A percentile compares a stretch with the other conserved stretches of the same genome.
Conservation (phyloP, 306 rosid species). For the cucumber (Cucumis sativus) region DNA sequence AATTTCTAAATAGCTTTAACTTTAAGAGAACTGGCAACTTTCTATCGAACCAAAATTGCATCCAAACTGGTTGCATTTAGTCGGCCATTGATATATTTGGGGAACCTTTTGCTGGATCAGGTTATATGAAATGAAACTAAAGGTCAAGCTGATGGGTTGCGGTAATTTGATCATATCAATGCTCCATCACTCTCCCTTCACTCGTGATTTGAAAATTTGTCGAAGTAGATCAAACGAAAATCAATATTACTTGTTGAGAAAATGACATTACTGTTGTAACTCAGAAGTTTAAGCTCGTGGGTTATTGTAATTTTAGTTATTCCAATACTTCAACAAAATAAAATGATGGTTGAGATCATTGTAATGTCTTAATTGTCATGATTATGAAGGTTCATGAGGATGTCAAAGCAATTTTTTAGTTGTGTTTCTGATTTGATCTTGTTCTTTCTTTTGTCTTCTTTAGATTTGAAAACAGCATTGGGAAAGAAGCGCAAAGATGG, state of each 20-base stretch:
- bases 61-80: not conserved
- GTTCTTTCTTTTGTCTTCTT: constrained; percentile 11
- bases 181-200: no score
- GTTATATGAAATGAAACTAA: no score
- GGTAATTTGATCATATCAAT: no score
- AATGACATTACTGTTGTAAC: no score
- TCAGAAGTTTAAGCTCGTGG: no score
- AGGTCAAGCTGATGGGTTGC: no score
- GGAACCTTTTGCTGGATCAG: not conserved
- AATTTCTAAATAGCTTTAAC: not conserved
- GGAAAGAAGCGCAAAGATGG: constrained; percentile 89
- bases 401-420: not conserved
- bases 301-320: no score
- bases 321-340: no score
- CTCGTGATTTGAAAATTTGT: no score
- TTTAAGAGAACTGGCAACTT: not conserved
- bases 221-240: no score
- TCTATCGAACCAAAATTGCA: not conserved
- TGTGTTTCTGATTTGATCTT: not conserved
- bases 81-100: not conserved
- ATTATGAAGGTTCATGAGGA: not conserved
- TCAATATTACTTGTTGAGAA: no score
- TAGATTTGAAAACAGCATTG: constrained; percentile 68
- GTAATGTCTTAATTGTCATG: not conserved
- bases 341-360: not conserved